phyloP scores from a whole-genome alignment of 352 stramenopile species.

The Pythium monospermum region DNA sequence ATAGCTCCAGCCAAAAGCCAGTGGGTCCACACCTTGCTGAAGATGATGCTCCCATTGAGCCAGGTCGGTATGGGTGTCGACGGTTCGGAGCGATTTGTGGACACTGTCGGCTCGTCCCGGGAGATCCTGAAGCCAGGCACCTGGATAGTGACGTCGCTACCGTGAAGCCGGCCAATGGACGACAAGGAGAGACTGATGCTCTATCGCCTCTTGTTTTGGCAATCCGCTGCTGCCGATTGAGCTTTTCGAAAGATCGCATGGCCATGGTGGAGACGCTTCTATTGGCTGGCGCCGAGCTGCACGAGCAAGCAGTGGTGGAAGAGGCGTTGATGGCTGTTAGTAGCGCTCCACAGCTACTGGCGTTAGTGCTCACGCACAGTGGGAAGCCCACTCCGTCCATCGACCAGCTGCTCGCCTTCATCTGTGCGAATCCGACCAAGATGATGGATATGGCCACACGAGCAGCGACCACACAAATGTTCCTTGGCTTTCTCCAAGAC shows the following conservation, averaged over 20 bases:
- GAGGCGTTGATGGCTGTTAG: too few relatives aligned
- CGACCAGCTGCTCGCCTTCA: too few relatives aligned
- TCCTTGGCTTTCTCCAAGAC: too few relatives aligned
- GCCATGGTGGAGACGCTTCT: conserved; percentile 18
- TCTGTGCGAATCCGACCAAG: too few relatives aligned
- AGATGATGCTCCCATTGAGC: neutral
- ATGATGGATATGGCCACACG: too few relatives aligned
- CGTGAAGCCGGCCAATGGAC: neutral
- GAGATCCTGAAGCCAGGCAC: neutral
- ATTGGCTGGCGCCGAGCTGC: neutral
- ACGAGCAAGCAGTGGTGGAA: conserved; percentile 2
- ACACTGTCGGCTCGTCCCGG: neutral
- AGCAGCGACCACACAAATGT: too few relatives aligned
- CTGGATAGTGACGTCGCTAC: neutral
- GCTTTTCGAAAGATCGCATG: conserved; percentile 4
- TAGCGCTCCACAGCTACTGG: neutral
- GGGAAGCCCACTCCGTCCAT: too few relatives aligned
- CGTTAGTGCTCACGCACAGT: neutral
- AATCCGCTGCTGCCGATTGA: conserved; percentile 21
- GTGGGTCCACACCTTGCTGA: neutral
- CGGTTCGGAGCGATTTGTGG: conserved; percentile 26
- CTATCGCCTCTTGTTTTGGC: conserved; percentile 29
- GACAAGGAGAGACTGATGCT: neutral
- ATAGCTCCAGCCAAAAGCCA: too few relatives aligned
- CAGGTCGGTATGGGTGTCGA: conserved; percentile 15